phyloP scores from a whole-genome alignment of 495 filamentous ascomycete species.

The Letharia lupina region DNA sequence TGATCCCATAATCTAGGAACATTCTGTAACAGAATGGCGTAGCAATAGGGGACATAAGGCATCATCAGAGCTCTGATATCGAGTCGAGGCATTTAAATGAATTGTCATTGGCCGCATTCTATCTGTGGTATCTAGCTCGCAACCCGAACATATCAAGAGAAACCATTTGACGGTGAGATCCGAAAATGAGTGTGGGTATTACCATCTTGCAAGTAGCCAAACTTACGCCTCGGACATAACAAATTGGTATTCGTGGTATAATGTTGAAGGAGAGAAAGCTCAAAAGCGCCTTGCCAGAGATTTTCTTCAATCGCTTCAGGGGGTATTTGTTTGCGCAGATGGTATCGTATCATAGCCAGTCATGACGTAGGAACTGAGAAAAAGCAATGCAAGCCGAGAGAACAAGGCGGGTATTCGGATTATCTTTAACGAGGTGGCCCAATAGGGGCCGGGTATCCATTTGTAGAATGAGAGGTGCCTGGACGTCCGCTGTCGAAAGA shows the following conservation, averaged over 20 bases:
- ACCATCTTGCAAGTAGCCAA: neutral
- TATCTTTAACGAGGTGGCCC: slow-evolving; percentile 68
- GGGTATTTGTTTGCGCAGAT: slow-evolving; percentile 18
- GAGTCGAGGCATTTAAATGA: neutral
- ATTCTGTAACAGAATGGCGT: neutral
- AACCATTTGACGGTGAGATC: neutral
- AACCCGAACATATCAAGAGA: neutral
- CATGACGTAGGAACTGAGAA: slow-evolving; percentile 12
- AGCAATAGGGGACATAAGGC: neutral
- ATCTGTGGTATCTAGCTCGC: slow-evolving; percentile 16
- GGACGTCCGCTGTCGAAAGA: slow-evolving; percentile 87
- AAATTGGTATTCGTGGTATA: slow-evolving; percentile 20
- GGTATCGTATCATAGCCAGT: slow-evolving; percentile 17
- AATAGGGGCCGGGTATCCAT: slow-evolving; percentile 86
- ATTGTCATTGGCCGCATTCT: slow-evolving; percentile 11
- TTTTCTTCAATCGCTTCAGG: slow-evolving; percentile 17
- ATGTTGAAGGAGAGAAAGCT: slow-evolving; percentile 12
- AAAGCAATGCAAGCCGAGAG: slow-evolving; percentile 10
- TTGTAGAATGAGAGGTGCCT: slow-evolving; percentile 89
- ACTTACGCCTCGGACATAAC: neutral
- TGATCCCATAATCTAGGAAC: neutral
- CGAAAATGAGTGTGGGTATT: neutral
- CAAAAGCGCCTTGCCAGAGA: slow-evolving; percentile 16
- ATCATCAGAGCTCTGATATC: neutral
- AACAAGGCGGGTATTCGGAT: slow-evolving; percentile 21